phyloP scores from a whole-genome alignment of 75 land plant genomes.

The Cupressus sempervirens region DNA sequence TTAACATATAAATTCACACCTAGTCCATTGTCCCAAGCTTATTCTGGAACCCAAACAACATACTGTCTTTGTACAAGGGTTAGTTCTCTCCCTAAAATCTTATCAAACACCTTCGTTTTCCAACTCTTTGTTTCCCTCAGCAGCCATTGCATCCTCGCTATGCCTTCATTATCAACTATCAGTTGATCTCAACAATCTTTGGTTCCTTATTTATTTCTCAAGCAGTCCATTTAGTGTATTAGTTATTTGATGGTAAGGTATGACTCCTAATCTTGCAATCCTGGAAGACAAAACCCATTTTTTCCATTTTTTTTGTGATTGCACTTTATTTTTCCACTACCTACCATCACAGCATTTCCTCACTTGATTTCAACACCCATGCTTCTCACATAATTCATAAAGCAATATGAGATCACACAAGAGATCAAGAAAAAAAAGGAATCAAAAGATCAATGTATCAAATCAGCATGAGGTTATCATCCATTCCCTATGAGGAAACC shows the following conservation, averaged over 20 bases:
- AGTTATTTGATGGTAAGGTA: neutral
- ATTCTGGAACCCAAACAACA: neutral
- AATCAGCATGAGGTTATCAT: neutral
- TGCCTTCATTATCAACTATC: neutral
- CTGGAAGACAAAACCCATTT: neutral
- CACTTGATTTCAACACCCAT: neutral
- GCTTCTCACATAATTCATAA: neutral
- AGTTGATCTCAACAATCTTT: neutral
- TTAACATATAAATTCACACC: neutral
- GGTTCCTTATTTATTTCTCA: no score
- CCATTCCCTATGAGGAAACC: neutral
- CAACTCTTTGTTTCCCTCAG: neutral
- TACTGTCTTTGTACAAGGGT: neutral
- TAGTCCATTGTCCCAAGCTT: neutral
- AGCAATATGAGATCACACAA: neutral
- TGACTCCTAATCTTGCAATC: neutral
- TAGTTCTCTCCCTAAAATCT: neutral
- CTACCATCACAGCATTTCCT: no score
- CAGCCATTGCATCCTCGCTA: neutral
- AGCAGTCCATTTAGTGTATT: neutral
- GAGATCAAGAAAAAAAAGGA: neutral
- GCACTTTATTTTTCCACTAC: no score
- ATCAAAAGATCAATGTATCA: neutral
- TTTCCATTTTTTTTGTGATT: neutral
- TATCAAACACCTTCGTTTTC: neutral